Base-by-base conservation (phyloP, 2,329 filamentous ascomycete species). In the Sporothrix mexicana region DNA sequence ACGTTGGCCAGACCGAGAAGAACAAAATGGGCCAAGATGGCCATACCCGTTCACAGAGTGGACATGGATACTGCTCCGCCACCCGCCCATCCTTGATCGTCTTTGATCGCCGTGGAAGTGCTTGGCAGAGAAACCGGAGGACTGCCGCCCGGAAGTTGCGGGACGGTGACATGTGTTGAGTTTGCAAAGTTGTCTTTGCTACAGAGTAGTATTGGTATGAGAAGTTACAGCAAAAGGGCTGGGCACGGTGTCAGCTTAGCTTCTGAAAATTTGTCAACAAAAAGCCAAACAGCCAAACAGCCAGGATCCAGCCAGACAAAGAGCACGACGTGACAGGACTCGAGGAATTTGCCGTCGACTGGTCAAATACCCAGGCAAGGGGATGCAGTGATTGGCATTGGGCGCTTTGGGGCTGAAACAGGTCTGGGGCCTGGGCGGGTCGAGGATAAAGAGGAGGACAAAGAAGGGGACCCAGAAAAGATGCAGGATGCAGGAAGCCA, bases 331-430 rank as follows among this genome's bases (percentile, higher is more conserved):
- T 25, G 41, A 47, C n/a, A 45, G 59, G 17, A 43, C 17, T 45
- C 12, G 7, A 47, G 61, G 61, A 45, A 47, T 4, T 17, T 47
- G 59, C 59, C 61, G 61, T 66, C 41, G 59, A 59, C 1, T 61
- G 61, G 41, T 20, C 57, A 71, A 71, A 71, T 62, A 62, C 70
- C 49, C 23, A 45, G 41, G 62, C 30, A 57, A 55, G 69, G 59
- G 51, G 59, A 66, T 5, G 61, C 49, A 43, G 72, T 51, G 72
- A 68, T 71, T 73, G 72, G 72, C 49, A 73, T 68, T 70, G 68
- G 45, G 30, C 36, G 13, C 36, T 10, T 23, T 47, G 69, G 30
- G 53, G 72, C 72, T 73, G 72, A 71, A 73, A 73, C 72, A 49
- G 61, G 17, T 45, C 49, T 70, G 59, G 72, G 53, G n/a, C 13